Percentiles rank a stretch among this genome's conserved stretches.
Evolutionary conservation across 2,329 filamentous ascomycete genomes (phyloP).

Genomic region (Trichophyton mentagrophytes): DNA sequence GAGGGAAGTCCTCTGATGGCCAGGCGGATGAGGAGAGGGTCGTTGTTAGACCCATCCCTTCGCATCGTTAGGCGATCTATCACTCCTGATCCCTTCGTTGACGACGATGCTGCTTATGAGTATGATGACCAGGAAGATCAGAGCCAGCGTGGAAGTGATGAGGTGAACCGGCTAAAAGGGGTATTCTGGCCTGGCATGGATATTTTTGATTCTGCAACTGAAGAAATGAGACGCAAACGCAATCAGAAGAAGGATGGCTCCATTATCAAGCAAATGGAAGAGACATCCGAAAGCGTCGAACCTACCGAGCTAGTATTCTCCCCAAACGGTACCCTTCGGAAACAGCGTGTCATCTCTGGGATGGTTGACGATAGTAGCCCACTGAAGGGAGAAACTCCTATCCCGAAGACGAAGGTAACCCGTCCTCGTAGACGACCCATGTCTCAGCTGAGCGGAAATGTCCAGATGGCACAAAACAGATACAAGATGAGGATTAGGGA

Average conservation of each 20-base stretch:
- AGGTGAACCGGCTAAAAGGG: constrained; percentile 35
- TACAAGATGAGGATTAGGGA: constrained; percentile 16
- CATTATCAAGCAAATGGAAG: constrained; percentile 35
- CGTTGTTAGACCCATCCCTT: not conserved
- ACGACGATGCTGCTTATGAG: constrained; percentile 14
- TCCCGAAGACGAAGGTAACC: constrained; percentile 25
- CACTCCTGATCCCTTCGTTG: constrained; percentile 15
- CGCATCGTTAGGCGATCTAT: not conserved
- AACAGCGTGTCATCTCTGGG: constrained; percentile 36
- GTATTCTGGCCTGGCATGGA: constrained; percentile 40
- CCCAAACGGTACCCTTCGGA: constrained; percentile 31
- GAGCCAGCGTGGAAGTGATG: constrained; percentile 18
- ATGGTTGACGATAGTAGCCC: constrained; percentile 37
- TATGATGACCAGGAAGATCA: constrained; percentile 14
- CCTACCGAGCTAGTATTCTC: constrained; percentile 38
- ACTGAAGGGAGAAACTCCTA: constrained; percentile 33
- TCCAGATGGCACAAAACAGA: constrained; percentile 18
- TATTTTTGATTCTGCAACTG: constrained; percentile 39
- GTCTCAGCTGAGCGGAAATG: constrained; percentile 23
- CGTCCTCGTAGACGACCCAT: constrained; percentile 21
- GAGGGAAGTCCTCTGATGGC: constrained; percentile 11
- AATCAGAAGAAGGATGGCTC: constrained; percentile 41
- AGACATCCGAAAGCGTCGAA: constrained; percentile 32
- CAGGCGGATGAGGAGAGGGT: constrained; percentile 3
- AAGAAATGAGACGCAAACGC: constrained; percentile 36